A percentile compares a stretch with the other conserved stretches of the same genome.
Evolutionary conservation across 2,329 filamentous ascomycete species (phyloP).

Genomic region (Cladophialophora immunda): DNA sequence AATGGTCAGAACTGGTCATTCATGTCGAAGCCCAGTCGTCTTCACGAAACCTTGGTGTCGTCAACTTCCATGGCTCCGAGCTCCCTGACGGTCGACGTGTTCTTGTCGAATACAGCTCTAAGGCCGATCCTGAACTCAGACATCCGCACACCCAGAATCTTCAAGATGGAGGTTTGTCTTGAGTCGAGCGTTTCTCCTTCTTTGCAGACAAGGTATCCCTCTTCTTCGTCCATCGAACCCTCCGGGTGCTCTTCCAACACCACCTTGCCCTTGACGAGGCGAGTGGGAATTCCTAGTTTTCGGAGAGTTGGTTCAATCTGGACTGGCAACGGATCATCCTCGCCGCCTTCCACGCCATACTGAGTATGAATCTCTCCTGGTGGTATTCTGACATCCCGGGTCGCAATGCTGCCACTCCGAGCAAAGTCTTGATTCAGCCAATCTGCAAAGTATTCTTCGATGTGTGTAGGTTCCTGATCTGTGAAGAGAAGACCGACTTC

Average conservation of each 20-base stretch:
- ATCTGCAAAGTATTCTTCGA: constrained; percentile 75
- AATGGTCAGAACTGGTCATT: not conserved
- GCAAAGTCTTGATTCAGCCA: constrained; percentile 87
- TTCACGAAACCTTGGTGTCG: constrained; percentile 8
- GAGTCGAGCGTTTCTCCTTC: constrained; percentile 87
- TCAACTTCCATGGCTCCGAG: constrained; percentile 55
- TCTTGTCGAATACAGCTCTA: constrained; percentile 67
- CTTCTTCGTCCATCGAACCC: constrained; percentile 49
- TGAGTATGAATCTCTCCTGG: constrained; percentile 79
- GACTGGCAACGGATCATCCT: constrained; percentile 88
- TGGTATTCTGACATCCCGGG: constrained; percentile 80
- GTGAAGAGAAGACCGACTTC: constrained; percentile 92
- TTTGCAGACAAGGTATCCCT: constrained; percentile 78
- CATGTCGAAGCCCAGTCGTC: no score
- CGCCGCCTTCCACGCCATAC: constrained; percentile 64
- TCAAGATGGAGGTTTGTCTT: constrained; percentile 89
- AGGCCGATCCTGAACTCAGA: constrained; percentile 88
- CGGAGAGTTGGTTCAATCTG: constrained; percentile 89
- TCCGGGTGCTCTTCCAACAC: constrained; percentile 68
- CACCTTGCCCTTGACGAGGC: constrained; percentile 87
- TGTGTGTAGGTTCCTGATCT: constrained; percentile 72
- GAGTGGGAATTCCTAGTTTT: constrained; percentile 87
- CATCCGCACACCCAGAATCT: constrained; percentile 89
- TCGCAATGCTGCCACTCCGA: constrained; percentile 79
- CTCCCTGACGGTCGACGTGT: constrained; percentile 51